phyloP scores from a whole-genome alignment of 2,329 filamentous ascomycete species.

The Ceratocystis alfenasii region DNA sequence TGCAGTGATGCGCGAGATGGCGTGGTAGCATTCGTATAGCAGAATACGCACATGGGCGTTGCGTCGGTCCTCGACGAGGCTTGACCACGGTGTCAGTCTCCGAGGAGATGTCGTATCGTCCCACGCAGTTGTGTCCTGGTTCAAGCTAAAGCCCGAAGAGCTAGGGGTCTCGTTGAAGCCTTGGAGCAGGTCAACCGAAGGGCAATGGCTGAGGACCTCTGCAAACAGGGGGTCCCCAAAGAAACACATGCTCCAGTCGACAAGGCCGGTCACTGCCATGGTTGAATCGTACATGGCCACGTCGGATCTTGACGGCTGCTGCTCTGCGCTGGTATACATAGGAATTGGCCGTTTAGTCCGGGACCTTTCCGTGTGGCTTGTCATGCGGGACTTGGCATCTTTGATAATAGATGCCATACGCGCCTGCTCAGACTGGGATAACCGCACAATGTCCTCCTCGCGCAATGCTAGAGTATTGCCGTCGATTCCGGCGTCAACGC shows the following conservation, averaged over 20 bases:
- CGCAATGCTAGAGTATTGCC: conserved; percentile 37
- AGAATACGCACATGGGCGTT: conserved; percentile 38
- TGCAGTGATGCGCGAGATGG: conserved; percentile 39
- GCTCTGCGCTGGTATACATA: not conserved
- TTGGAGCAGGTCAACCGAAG: conserved; percentile 35
- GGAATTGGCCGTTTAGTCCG: not conserved
- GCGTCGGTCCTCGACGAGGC: conserved; percentile 34
- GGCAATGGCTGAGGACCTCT: conserved; percentile 36
- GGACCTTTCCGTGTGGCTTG: not conserved
- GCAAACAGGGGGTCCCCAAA: conserved; percentile 50
- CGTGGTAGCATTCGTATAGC: conserved; percentile 48
- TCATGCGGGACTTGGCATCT: conserved; percentile 2
- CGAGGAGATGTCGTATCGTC: not conserved
- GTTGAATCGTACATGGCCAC: conserved; percentile 9
- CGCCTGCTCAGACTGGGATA: not conserved
- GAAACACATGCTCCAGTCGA: conserved; percentile 46
- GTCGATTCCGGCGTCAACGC: conserved; percentile 42
- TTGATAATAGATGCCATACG: not conserved
- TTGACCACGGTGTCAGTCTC: conserved; percentile 18
- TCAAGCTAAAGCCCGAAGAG: conserved; percentile 29
- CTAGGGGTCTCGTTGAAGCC: conserved; percentile 32
- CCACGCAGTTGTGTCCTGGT: conserved; percentile 16
- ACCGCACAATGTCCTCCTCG: conserved; percentile 8
- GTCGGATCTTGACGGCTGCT: not conserved
- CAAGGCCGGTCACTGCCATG: conserved; percentile 38